phyloP scores from a whole-genome alignment of 306 rosid genomes.

The Datisca glomerata region DNA sequence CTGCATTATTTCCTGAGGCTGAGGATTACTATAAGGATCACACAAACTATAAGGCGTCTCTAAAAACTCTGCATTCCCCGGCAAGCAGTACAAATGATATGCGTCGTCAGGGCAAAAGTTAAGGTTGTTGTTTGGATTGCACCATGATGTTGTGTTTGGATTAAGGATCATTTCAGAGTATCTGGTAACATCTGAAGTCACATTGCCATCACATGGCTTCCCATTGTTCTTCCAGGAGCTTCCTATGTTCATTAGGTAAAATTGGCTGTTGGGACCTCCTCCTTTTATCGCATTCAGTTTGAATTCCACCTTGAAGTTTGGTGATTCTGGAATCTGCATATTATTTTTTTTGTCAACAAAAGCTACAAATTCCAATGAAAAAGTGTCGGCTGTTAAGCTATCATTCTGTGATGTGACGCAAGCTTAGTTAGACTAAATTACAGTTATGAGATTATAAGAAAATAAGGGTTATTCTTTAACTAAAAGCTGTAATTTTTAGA shows the following conservation, averaged over 20 bases:
- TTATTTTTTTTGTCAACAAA: too few species aligned
- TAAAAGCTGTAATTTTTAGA: too few species aligned
- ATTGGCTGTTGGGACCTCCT: conserved; percentile 37
- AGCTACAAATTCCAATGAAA: too few species aligned
- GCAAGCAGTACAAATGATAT: conserved; percentile 42
- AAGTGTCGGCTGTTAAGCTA: too few species aligned
- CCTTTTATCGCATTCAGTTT: conserved; percentile 32
- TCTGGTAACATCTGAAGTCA: conserved; percentile 35
- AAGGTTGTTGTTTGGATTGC: conserved; percentile 24
- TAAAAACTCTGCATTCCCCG: conserved; percentile 29
- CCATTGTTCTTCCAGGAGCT: conserved; percentile 53
- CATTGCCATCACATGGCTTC: conserved; percentile 32
- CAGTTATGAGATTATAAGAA: too few species aligned
- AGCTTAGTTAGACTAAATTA: too few species aligned
- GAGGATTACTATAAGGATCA: conserved; percentile 53
- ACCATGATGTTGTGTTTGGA: conserved; percentile 29
- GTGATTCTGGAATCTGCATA: conserved; percentile 33
- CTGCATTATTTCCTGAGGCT: conserved; percentile 44
- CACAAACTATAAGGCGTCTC: conserved; percentile 40
- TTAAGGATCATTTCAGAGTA: conserved; percentile 48
- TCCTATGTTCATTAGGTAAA: conserved; percentile 39
- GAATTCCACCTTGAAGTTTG: conserved; percentile 35
- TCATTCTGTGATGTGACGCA: too few species aligned
- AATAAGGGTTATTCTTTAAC: too few species aligned
- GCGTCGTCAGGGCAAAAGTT: conserved; percentile 41